These are phyloP conservation scores for Erythrobasidium hasegawianum DNA, from an alignment of 1,284 basidiomycete genomes.

Conservation along the genomic window DNA sequence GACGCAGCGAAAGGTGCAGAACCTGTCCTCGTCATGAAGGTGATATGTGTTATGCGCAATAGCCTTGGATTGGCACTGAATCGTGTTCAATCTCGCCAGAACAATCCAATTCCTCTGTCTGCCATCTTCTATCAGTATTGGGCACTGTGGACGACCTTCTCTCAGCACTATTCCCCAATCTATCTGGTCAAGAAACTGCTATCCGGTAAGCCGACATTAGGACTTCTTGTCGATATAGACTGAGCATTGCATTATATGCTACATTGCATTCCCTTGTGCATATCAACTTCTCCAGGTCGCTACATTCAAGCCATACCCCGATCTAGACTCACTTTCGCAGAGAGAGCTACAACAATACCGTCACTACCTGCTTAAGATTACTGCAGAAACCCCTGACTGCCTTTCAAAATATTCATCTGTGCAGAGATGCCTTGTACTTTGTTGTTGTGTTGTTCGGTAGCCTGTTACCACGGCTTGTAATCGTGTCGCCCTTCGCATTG, in stretches of 20 bases:
- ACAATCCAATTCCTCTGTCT: conserved; percentile 35
- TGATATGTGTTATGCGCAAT: too few relatives aligned
- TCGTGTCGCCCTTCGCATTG: too few relatives aligned
- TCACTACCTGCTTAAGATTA: too few relatives aligned
- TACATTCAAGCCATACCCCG: conserved; percentile 34
- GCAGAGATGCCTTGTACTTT: too few relatives aligned
- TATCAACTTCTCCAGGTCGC: conserved; percentile 23
- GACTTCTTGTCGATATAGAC: background rate
- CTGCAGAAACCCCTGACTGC: too few relatives aligned
- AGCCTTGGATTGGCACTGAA: background rate
- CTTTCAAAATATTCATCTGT: too few relatives aligned
- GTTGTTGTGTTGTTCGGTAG: too few relatives aligned
- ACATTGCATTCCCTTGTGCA: too few relatives aligned
- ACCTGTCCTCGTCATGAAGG: conserved; percentile 27
- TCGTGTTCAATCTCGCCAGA: conserved; percentile 18
- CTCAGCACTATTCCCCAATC: conserved; percentile 39
- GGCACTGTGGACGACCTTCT: conserved; percentile 30
- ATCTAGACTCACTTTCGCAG: conserved; percentile 18
- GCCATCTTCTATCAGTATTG: conserved; percentile 38
- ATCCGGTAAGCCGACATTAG: conserved; percentile 18
- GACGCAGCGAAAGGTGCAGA: conserved; percentile 13
- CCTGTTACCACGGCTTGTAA: too few relatives aligned
- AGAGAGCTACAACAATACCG: background rate
- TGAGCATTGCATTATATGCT: conserved; percentile 16
- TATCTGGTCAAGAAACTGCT: conserved; percentile 35